A percentile compares a stretch with the other conserved stretches of the same genome.
Evolutionary conservation across 1,284 basidiomycete genomes (phyloP).

Genomic region (Cutaneotrichosporon dermatis): DNA sequence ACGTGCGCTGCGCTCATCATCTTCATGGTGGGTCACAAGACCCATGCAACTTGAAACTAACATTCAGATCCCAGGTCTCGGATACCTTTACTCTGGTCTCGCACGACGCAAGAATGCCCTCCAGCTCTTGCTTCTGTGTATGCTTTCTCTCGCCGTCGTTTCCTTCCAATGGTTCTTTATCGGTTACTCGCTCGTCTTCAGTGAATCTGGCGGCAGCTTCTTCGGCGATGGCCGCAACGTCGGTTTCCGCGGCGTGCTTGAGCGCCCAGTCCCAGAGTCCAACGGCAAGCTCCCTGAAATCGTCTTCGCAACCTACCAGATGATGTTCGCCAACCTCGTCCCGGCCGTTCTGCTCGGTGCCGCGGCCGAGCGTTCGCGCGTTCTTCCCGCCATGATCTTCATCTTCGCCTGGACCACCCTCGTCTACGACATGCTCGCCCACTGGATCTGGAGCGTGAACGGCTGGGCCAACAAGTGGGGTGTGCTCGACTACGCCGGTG

Average conservation of each 20-base stretch:
- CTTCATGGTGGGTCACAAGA: slow-evolving; percentile 45
- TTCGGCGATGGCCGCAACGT: slow-evolving; percentile 60
- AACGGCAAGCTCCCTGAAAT: slow-evolving; percentile 56
- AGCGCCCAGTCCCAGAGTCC: slow-evolving; percentile 65
- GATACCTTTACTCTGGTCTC: slow-evolving; percentile 85
- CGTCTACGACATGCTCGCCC: slow-evolving; percentile 69
- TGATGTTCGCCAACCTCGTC: slow-evolving; percentile 54
- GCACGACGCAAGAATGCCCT: slow-evolving; percentile 62
- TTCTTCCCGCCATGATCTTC: slow-evolving; percentile 82
- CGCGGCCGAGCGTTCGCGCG: slow-evolving; percentile 80
- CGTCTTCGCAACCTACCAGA: slow-evolving; percentile 76
- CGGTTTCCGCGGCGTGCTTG: slow-evolving; percentile 64
- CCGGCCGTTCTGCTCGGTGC: slow-evolving; percentile 56
- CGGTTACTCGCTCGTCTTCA: slow-evolving; percentile 79
- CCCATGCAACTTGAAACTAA: too few species aligned
- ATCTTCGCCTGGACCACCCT: slow-evolving; percentile 68
- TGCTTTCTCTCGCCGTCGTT: slow-evolving; percentile 68
- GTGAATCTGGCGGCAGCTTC: slow-evolving; percentile 59
- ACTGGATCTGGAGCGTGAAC: slow-evolving; percentile 68
- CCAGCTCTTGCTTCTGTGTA: slow-evolving; percentile 52
- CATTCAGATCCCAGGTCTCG: slow-evolving; percentile 58
- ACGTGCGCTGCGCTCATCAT: slow-evolving; percentile 73
- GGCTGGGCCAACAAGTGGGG: slow-evolving; percentile 91
- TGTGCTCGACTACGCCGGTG: slow-evolving; percentile 72
- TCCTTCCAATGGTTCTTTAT: slow-evolving; percentile 83